Percentiles rank a stretch among this genome's conserved stretches.
These are phyloP conservation scores for Plasmodiophora brassicae DNA, from an alignment of 208 protist species.

Conservation along the genomic window DNA sequence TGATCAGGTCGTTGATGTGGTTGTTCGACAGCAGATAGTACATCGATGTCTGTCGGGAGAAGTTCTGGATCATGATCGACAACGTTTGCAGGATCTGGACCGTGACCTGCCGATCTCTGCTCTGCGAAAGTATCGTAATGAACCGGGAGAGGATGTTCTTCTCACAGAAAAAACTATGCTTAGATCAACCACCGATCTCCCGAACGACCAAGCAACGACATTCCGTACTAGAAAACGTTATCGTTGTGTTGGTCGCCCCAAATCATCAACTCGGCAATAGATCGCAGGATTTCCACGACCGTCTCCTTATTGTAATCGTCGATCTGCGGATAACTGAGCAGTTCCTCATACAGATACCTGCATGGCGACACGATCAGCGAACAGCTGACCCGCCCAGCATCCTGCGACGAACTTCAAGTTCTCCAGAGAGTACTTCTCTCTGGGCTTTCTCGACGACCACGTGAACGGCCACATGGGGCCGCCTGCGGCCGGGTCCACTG, in stretches of 20 bases:
- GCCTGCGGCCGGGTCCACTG: no score
- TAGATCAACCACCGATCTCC: slow-evolving; percentile 29
- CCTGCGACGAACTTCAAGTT: slow-evolving; percentile 37
- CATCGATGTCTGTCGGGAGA: slow-evolving; percentile 31
- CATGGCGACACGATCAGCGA: background rate
- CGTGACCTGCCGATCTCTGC: slow-evolving; percentile 54
- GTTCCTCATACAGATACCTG: slow-evolving; percentile 56
- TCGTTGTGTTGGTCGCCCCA: slow-evolving; percentile 77
- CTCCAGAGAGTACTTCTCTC: slow-evolving; percentile 42
- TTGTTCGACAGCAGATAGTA: slow-evolving; percentile 75
- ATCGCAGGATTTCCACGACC: slow-evolving; percentile 67
- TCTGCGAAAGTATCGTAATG: slow-evolving; percentile 62
- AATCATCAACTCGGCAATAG: slow-evolving; percentile 72
- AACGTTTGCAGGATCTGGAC: slow-evolving; percentile 71
- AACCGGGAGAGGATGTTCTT: slow-evolving; percentile 65
- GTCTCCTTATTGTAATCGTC: slow-evolving; percentile 50
- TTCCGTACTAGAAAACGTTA: slow-evolving; percentile 64
- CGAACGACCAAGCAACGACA: background rate
- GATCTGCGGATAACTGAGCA: slow-evolving; percentile 51
- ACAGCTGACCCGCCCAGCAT: background rate
- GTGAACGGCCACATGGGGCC: background rate
- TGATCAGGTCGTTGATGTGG: slow-evolving; percentile 77
- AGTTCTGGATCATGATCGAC: slow-evolving; percentile 43
- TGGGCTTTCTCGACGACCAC: background rate
- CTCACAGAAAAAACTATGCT: slow-evolving; percentile 67